Conservation (phyloP, 148 eudicot genomes). For the Rhododendron griersonianum region DNA sequence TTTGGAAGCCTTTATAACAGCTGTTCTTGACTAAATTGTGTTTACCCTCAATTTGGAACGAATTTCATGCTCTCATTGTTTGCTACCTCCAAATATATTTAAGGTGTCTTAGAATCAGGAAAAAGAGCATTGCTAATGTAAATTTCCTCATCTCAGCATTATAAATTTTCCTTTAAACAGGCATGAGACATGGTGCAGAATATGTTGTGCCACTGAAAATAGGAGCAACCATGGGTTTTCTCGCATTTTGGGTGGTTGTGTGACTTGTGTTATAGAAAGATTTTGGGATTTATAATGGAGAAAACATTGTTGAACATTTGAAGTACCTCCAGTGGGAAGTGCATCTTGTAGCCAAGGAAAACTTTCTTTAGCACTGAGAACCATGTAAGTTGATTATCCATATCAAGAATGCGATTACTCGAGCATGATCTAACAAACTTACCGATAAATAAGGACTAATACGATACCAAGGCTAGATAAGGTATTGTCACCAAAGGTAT, state of each 20-base stretch:
- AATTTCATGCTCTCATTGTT: background rate
- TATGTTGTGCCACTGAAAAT: background rate
- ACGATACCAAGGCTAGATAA: background rate
- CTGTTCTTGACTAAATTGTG: background rate
- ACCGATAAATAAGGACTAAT: background rate
- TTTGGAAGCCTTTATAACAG: background rate
- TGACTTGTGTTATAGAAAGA: background rate
- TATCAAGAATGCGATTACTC: background rate
- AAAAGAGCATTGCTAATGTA: background rate
- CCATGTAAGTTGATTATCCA: background rate
- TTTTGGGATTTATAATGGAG: background rate
- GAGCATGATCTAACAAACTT: background rate
- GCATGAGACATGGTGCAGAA: background rate
- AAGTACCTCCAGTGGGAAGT: background rate
- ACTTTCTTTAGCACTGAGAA: background rate
- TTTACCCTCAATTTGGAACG: background rate
- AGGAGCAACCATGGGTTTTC: background rate
- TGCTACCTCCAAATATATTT: background rate
- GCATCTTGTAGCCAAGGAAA: background rate
- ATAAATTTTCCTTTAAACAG: background rate
- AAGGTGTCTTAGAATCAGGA: background rate
- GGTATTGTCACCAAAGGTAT: background rate
- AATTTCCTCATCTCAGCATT: background rate
- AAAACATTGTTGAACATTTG: background rate
- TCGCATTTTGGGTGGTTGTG: background rate